These are phyloP conservation scores for Hibiscus tridactylites DNA, from an alignment of 345 rosid species.

Conservation along the genomic window DNA sequence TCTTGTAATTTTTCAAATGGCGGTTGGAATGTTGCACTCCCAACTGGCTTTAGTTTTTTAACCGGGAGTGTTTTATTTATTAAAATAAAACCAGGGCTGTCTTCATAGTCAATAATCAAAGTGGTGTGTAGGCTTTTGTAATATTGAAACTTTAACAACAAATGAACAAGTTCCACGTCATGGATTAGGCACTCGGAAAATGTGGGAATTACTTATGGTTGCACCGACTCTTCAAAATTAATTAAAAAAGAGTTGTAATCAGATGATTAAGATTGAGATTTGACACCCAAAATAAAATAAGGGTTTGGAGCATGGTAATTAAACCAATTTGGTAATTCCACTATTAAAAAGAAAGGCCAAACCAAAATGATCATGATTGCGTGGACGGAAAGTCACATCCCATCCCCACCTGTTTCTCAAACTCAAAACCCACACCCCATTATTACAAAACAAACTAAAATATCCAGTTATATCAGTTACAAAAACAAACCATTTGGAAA, in stretches of 20 bases:
- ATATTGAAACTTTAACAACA: not conserved
- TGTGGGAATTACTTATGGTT: not conserved
- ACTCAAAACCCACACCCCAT: not conserved
- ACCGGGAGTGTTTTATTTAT: no score
- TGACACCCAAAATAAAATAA: not conserved
- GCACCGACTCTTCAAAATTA: not conserved
- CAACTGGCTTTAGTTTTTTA: not conserved
- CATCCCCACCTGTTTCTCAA: not conserved
- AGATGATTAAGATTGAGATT: constrained; percentile 7
- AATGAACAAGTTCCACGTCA: constrained; percentile 6
- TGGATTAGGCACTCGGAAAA: constrained; percentile 11
- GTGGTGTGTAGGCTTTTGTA: not conserved
- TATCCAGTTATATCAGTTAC: not conserved
- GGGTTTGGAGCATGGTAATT: not conserved
- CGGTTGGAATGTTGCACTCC: constrained; percentile 1
- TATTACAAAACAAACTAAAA: not conserved
- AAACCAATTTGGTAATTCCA: constrained; percentile 5
- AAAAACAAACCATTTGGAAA: no score
- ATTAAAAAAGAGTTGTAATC: not conserved
- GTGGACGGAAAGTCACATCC: constrained; percentile 31
- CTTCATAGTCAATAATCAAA: not conserved
- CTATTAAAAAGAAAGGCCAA: not conserved
- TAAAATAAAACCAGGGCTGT: no score
- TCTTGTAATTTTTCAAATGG: not conserved
- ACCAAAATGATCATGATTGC: constrained; percentile 13